Evolutionary conservation across 2,329 filamentous ascomycete species (phyloP), one percentile per base, ranked within the genome.

Genomic region (Diaporthe citri): DNA sequence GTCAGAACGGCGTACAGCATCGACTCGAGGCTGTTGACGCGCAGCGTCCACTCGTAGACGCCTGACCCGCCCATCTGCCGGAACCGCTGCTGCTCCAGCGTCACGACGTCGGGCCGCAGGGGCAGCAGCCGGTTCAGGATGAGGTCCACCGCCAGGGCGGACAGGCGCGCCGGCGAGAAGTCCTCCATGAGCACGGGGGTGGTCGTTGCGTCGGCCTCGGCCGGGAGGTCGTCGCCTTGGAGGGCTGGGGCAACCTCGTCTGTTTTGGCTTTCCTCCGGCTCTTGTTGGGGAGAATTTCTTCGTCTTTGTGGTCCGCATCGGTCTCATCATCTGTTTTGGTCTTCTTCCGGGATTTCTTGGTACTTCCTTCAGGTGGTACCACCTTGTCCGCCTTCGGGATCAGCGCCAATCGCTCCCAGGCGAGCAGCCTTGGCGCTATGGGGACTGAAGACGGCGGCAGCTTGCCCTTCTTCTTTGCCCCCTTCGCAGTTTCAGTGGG

Each of bases 41-140:
- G 88, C 55, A 97, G 82, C 4, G 94, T 96, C 95, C 95, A 97
- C 83, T 97, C 94, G 75, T 92, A 90, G 1, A 97, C 91, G 0
- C 91, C 89, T 0, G 90, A 84, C 0, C 85, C 88, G 12, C 93
- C 90, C n/a, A 87, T 88, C 3, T 91, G 92, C 3, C 95, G 91
- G 79, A 87, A 90, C 5, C 89, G 88, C 79, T 91, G 89, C 25
- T 87, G 85, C 81, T 91, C 89, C 74, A 97, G 95, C 1, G 97
- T 85, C 41, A 97, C 86, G 71, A 93, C 88, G 4, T 91, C 92
- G 0, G 94, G 94, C 0, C 86, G 82, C 73, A 91, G 87, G 0
- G 81, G 82, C 12, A 89, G 79, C 4, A 89, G 79, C 4, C 81
- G 85, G 4, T 80, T 78, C 20, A 77, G 77, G 64, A 85, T 79